Conservation (phyloP, 352 stramenopile genomes). For the Elongisporangium undulatum region DNA sequence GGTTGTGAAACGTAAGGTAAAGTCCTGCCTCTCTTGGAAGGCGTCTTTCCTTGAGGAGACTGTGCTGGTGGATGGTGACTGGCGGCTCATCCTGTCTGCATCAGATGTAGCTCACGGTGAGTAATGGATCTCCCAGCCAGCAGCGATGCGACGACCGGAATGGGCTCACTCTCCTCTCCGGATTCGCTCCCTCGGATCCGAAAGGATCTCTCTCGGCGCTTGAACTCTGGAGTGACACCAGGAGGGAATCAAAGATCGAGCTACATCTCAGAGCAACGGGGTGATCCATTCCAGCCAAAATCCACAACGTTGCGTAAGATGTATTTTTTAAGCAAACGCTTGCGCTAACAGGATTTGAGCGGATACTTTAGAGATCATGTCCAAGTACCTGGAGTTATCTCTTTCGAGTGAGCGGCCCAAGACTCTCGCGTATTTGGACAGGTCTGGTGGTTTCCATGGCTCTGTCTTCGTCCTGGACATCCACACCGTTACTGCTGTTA, state of each 20-base stretch:
- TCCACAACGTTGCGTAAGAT: too few species aligned
- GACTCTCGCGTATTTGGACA: constrained; percentile 31
- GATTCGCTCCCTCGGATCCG: neutral
- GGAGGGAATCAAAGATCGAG: neutral
- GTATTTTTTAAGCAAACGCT: neutral
- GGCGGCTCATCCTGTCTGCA: neutral
- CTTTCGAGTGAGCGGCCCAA: constrained; percentile 18
- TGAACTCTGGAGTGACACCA: neutral
- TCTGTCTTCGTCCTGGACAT: neutral
- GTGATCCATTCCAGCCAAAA: too few species aligned
- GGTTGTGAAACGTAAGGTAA: neutral
- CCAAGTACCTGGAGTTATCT: constrained; percentile 25
- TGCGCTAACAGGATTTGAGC: constrained; percentile 1
- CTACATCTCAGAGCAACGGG: too few species aligned
- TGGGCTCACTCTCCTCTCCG: neutral
- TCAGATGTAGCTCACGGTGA: neutral
- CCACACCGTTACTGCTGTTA: too few species aligned
- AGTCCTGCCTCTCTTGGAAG: neutral
- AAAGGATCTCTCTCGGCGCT: neutral
- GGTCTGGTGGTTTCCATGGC: constrained; percentile 9
- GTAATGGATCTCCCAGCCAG: neutral
- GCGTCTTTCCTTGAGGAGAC: neutral
- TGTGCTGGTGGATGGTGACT: neutral
- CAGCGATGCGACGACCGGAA: neutral
- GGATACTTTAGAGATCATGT: constrained; percentile 21